Evolutionary conservation across 306 rosid genomes (phyloP).

Genomic region (Rosa lucieae): DNA sequence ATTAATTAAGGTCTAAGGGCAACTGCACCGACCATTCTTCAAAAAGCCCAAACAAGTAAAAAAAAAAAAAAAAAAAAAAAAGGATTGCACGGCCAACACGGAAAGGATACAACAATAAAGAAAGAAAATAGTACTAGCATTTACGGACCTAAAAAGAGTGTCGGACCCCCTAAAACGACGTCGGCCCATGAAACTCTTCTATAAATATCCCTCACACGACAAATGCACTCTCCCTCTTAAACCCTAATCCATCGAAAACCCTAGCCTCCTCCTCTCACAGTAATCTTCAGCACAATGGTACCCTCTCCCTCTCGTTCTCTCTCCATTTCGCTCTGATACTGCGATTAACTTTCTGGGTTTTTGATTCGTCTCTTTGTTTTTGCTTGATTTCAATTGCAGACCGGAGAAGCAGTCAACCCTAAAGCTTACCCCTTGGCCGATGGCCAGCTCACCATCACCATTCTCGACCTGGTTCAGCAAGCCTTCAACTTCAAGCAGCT

Average conservation of each 20-base stretch:
- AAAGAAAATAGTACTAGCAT: too few relatives aligned
- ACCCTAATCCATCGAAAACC: slow-evolving; percentile 32
- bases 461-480: slow-evolving; percentile 86
- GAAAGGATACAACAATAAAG: too few relatives aligned
- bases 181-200: not conserved
- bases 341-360: not conserved
- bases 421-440: slow-evolving; percentile 91
- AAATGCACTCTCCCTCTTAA: slow-evolving; percentile 20
- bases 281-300: slow-evolving; percentile 47
- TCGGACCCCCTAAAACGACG: too few relatives aligned
- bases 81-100: too few relatives aligned
- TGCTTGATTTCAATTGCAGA: slow-evolving; percentile 37
- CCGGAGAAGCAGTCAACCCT: slow-evolving; percentile 79
- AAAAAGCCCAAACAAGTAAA: too few relatives aligned
- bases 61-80: too few relatives aligned
- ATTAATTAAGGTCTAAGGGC: too few relatives aligned
- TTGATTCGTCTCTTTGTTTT: not conserved
- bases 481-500: slow-evolving; percentile 90
- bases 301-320: not conserved
- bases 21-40: too few relatives aligned
- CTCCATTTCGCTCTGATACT: not conserved
- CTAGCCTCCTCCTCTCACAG: slow-evolving; percentile 28
- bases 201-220: not conserved
- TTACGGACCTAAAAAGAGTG: too few relatives aligned
- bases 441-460: slow-evolving; percentile 70